phyloP scores from a whole-genome alignment of 495 filamentous ascomycete species.

The Lasiosphaeria hispida region DNA sequence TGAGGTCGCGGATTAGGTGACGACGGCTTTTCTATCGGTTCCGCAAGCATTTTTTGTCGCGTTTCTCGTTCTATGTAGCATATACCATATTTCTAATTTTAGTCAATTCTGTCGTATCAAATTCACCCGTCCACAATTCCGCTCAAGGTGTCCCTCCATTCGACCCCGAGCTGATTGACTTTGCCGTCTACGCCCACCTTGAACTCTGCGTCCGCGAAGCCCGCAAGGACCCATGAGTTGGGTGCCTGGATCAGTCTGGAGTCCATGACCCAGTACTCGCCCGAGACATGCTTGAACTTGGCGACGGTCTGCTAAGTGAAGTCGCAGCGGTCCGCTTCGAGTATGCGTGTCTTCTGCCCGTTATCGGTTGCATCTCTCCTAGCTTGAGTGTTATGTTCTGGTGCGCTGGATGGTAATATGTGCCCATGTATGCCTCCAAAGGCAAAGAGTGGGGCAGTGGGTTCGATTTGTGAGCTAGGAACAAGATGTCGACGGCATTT shows the following conservation, averaged over 20 bases:
- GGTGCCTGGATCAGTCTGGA: constrained; percentile 16
- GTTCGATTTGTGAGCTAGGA: constrained; percentile 31
- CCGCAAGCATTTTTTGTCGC: neutral
- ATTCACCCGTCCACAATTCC: constrained; percentile 2
- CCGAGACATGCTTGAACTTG: constrained; percentile 33
- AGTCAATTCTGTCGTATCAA: constrained; percentile 7
- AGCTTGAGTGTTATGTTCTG: constrained; percentile 35
- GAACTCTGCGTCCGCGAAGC: constrained; percentile 34
- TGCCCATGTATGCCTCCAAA: constrained; percentile 37
- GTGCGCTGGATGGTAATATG: constrained; percentile 44
- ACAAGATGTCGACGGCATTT: constrained; percentile 28
- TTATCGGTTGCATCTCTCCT: neutral
- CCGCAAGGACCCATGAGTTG: neutral
- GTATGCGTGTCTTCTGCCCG: constrained; percentile 2
- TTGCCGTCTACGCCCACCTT: constrained; percentile 2
- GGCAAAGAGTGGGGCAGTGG: constrained; percentile 32
- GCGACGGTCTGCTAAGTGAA: constrained; percentile 29
- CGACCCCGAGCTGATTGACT: neutral
- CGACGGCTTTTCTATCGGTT: too few species aligned
- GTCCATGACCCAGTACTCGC: constrained; percentile 35
- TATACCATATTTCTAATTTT: neutral
- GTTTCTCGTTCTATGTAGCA: neutral
- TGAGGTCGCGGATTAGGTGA: too few species aligned
- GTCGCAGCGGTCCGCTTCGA: constrained; percentile 26
- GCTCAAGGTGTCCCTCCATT: constrained; percentile 10